Conservation (phyloP, 176 grass and related monocot species). For the Melocanna baccifera region DNA sequence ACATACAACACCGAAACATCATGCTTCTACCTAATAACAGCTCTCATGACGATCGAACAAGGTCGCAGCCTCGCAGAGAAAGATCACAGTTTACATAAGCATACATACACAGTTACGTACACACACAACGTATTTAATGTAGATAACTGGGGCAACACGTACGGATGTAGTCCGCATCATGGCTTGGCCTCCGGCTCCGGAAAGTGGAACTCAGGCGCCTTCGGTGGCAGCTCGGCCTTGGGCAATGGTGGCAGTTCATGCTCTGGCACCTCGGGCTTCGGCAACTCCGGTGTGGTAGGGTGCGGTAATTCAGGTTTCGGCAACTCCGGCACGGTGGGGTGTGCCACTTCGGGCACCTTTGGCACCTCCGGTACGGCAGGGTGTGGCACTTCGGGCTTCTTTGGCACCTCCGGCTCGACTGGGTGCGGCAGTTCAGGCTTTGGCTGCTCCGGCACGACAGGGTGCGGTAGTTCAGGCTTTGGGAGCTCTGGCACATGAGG, state of each 20-base stretch:
- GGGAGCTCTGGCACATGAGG: not conserved
- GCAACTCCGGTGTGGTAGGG: not conserved
- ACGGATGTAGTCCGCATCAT: not conserved
- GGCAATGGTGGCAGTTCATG: not conserved
- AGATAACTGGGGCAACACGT: not conserved
- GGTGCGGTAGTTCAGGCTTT: not conserved
- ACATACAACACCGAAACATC: not conserved
- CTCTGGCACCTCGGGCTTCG: not conserved
- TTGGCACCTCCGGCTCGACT: not conserved
- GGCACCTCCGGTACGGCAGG: not conserved
- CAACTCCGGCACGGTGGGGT: not conserved
- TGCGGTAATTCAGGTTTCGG: not conserved
- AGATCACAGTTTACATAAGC: not conserved
- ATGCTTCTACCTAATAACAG: not conserved
- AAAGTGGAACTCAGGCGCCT: constrained; percentile 1
- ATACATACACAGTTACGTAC: not conserved
- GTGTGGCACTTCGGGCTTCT: not conserved
- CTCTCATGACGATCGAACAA: not conserved
- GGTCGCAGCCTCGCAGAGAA: not conserved
- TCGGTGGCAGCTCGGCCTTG: constrained; percentile 2
- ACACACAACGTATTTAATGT: not conserved
- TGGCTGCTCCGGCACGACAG: not conserved
- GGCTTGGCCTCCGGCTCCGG: not conserved
- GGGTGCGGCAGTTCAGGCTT: not conserved
- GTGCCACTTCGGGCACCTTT: not conserved